Evolutionary conservation across 352 stramenopile species (phyloP), one percentile per base, ranked within the genome.

Genomic region (Globisporangium okanoganense): DNA sequence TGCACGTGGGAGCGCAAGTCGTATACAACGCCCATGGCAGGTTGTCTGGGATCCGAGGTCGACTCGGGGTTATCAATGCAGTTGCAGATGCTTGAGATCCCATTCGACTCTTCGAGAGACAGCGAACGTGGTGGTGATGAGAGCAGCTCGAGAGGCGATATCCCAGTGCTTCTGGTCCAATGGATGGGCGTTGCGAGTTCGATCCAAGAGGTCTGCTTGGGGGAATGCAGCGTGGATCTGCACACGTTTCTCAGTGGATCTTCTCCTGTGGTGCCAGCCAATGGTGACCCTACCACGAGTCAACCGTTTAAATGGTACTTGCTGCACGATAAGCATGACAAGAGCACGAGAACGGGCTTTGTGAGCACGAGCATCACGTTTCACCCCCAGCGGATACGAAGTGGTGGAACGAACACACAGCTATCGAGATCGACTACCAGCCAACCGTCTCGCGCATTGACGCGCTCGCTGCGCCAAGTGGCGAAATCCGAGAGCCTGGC

Each of bases 171-270:
- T 51, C 24, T 48, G 57, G 58, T 62, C 1, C 61, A 70, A 8
- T 54, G 50, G 38, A 66, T 80, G 40, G 70, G 67, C 41, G 40
- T 66, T 14, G 64, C 58, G 1, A 66, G 63, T 48, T 56, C 41
- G 3, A 25, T 73, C 8, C 69, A 64, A 8, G 70, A 76, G 49
- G 35, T 80, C 27, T 72, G 67, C 45, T 49, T 80, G 2, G 72
- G 72, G 0, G 61, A 68, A 3, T 51, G 64, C 29, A 56, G 40
- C 5, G 20, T 80, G 1, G 65, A 76, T 45, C 8, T 72, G 0
- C 49, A 63, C 2, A 18, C 52, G 5, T 53, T 65, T 8, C 5
- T 56, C 2, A 31, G n/a, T 25, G 9, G 29, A 41, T 58, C 33
- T n/a, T n/a, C 47, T 64, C 40, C 14, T 45, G 18, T 12, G 40